Percentiles rank a stretch among this genome's conserved stretches.
These are phyloP conservation scores for Rubus idaeus DNA, from an alignment of 306 rosid species.

Conservation along the genomic window DNA sequence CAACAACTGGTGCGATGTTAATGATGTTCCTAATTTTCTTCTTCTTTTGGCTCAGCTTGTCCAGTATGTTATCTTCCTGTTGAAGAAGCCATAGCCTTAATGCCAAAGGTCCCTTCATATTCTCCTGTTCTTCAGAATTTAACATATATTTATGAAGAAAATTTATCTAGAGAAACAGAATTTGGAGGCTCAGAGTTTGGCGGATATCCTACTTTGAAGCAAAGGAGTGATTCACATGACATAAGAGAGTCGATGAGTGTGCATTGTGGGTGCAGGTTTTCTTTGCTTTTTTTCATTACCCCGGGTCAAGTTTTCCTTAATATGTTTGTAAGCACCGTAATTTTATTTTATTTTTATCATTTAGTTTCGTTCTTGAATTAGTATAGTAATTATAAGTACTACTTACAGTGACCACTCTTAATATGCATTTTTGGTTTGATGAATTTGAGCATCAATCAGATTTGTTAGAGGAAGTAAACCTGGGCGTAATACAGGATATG, in stretches of 20 bases:
- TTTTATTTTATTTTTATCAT: not conserved
- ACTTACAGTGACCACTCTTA: not conserved
- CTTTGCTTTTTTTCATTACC: conserved; percentile 11
- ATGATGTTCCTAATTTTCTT: conserved; percentile 15
- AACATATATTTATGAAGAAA: conserved; percentile 62
- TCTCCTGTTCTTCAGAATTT: conserved; percentile 75
- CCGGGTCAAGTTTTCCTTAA: not conserved
- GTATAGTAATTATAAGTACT: not conserved
- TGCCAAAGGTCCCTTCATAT: conserved; percentile 73
- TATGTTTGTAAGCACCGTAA: conserved; percentile 7
- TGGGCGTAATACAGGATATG: conserved; percentile 82
- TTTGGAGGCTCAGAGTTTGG: conserved; percentile 97
- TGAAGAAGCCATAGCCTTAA: conserved; percentile 73
- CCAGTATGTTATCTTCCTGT: conserved; percentile 96
- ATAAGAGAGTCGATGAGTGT: conserved; percentile 75
- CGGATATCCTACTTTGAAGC: conserved; percentile 85
- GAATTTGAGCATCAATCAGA: conserved; percentile 48
- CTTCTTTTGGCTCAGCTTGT: conserved; percentile 63
- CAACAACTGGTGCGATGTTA: not conserved
- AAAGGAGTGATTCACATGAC: conserved; percentile 68
- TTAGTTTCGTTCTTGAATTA: not conserved
- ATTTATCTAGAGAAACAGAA: conserved; percentile 60
- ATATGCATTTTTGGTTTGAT: conserved; percentile 26
- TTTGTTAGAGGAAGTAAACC: conserved; percentile 71
- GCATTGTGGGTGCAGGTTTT: conserved; percentile 86